phyloP scores from a whole-genome alignment of 768 basidiomycete species.

The Amanita rimosa region DNA sequence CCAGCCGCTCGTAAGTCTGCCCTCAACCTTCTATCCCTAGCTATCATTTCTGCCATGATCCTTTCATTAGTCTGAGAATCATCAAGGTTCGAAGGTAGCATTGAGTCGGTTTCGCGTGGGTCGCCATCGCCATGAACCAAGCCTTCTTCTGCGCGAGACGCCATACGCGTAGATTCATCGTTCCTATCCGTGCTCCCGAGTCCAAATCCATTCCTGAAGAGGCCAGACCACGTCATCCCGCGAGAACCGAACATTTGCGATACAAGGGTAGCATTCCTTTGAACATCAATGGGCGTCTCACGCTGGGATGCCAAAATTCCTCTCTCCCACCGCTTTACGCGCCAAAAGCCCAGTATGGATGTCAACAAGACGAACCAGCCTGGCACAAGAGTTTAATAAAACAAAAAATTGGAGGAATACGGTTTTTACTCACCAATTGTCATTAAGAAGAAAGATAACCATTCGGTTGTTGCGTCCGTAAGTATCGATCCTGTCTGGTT shows the following conservation, averaged over 20 bases:
- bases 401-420: background rate
- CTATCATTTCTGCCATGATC: constrained; percentile 32
- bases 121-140: constrained; percentile 9
- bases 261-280: constrained; percentile 16
- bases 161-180: constrained; percentile 15
- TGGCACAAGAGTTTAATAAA: constrained; percentile 10
- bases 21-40: constrained; percentile 46
- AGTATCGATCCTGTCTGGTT: constrained; percentile 29
- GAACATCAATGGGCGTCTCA: constrained; percentile 9
- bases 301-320: constrained; percentile 55
- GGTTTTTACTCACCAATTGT: constrained; percentile 46
- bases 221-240: constrained; percentile 25
- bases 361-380: constrained; percentile 88
- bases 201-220: constrained; percentile 37
- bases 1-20: constrained; percentile 54
- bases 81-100: constrained; percentile 21
- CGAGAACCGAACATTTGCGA: constrained; percentile 29
- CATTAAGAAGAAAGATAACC: constrained; percentile 94
- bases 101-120: constrained; percentile 22
- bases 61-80: constrained; percentile 31
- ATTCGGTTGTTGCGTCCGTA: constrained; percentile 75
- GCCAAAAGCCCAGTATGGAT: constrained; percentile 83
- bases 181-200: constrained; percentile 17
- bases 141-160: constrained; percentile 21
- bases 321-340: constrained; percentile 82